Base-by-base conservation (phyloP, 176 grass and related monocot species). In the Alopecurus myosuroides region DNA sequence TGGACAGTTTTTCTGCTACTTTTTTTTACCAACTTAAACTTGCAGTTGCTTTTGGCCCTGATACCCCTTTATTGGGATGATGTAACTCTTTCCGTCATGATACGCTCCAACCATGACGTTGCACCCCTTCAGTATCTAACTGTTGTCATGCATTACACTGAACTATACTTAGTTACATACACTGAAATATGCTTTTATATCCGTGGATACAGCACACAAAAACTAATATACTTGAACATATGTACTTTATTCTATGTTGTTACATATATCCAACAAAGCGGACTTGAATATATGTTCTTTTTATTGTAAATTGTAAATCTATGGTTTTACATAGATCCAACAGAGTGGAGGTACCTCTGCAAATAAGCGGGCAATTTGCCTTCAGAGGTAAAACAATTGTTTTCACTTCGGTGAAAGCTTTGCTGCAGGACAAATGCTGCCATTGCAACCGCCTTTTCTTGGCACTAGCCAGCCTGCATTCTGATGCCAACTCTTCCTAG, bases 311-410 rank as follows among this genome's bases (percentile, higher is more conserved):
- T 42, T 13, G 45, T 64, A 18, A 64, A 64, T 64, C 61, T 42
- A 23, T 61, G 3, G 0, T 61, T 17, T 61, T 82, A 33, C 74
- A 84, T 63, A 72, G 66, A 55, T 79, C 25, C 64, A 60, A 37
- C 40, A 78, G 8, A 88, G n/a, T 74, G 56, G 56, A 66, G 33
- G 14, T 14, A 29, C 52, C 36, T 44, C 33, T 33, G 44, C 70
- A 82, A 5, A 81, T 74, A 61, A 44, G 70, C 56, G 17, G 82
- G 70, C 82, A 89, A 89, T 85, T 53, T 89, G 60, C 88, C 78
- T 71, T 22, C 61, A 74, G 25, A 51, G 34, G 70, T 28, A 65
- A 71, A 71, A 30, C 31, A 44, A 13, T 86, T 19, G 34, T 79
- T 79, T 56, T 35, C 36, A 44, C 60, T 67, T 19, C 7, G 2